phyloP scores from a whole-genome alignment of 345 rosid species.

The Brassica rapa region DNA sequence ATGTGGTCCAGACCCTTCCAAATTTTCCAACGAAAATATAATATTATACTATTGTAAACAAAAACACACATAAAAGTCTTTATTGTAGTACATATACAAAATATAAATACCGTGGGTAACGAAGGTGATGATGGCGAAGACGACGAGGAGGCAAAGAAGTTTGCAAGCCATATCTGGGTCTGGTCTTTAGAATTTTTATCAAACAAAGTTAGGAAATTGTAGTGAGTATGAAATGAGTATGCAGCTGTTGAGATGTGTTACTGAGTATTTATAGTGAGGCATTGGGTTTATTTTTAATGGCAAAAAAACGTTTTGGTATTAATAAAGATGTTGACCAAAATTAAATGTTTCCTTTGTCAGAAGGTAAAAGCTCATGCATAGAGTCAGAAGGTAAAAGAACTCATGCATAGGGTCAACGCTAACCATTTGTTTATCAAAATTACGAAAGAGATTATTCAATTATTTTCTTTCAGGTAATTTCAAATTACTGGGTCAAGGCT shows the following conservation, averaged over 20 bases:
- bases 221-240: not conserved
- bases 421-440: too few species aligned
- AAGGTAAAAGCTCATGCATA: not conserved
- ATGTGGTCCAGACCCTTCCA: not conserved
- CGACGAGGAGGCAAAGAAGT: not conserved
- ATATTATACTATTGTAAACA: not conserved
- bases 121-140: not conserved
- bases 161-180: constrained; percentile 2
- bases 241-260: not conserved
- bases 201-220: not conserved
- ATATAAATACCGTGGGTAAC: not conserved
- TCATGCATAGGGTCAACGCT: not conserved
- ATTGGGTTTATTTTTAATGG: not conserved
- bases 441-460: not conserved
- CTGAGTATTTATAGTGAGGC: not conserved
- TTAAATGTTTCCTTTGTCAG: not conserved
- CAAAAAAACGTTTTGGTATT: not conserved
- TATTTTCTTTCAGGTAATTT: too few species aligned
- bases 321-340: not conserved
- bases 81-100: not conserved
- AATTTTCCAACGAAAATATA: not conserved
- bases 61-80: not conserved
- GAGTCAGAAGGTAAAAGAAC: too few species aligned
- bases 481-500: too few species aligned
- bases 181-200: not conserved